Evolutionary conservation across 2,329 filamentous ascomycete species (phyloP).

Genomic region (Dothideomycetes sp.): DNA sequence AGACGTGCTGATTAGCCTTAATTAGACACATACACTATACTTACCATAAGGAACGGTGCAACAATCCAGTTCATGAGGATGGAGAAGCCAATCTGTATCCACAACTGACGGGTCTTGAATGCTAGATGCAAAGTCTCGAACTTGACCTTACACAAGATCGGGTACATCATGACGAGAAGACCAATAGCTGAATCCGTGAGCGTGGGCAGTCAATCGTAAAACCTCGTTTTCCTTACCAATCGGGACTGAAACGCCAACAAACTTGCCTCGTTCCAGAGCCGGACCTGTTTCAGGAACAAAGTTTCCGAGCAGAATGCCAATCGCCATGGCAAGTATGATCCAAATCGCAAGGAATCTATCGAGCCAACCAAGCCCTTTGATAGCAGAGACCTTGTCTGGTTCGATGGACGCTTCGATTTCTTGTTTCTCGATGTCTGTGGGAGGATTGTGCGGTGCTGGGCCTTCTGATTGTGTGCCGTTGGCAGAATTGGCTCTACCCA

Average conservation of each 20-base stretch:
- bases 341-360: conserved; percentile 42
- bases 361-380: conserved; percentile 35
- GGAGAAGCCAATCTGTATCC: conserved; percentile 71
- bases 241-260: conserved; percentile 60
- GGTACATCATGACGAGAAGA: conserved; percentile 87
- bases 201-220: neutral
- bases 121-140: conserved; percentile 66
- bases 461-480: no score
- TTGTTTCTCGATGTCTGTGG: no score
- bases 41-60: conserved; percentile 71
- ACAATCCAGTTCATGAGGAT: conserved; percentile 74
- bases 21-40: neutral
- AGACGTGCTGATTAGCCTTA: neutral
- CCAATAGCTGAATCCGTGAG: conserved; percentile 52
- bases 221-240: conserved; percentile 42
- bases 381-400: conserved; percentile 18
- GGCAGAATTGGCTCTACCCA: no score
- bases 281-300: conserved; percentile 56
- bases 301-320: conserved; percentile 68
- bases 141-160: conserved; percentile 76
- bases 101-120: conserved; percentile 53
- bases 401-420: no score
- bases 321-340: conserved; percentile 69
- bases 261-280: conserved; percentile 58
- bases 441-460: no score